Evolutionary conservation across 306 rosid genomes (phyloP), one percentile per base, ranked within the genome.

Genomic region (Cercis canadensis): DNA sequence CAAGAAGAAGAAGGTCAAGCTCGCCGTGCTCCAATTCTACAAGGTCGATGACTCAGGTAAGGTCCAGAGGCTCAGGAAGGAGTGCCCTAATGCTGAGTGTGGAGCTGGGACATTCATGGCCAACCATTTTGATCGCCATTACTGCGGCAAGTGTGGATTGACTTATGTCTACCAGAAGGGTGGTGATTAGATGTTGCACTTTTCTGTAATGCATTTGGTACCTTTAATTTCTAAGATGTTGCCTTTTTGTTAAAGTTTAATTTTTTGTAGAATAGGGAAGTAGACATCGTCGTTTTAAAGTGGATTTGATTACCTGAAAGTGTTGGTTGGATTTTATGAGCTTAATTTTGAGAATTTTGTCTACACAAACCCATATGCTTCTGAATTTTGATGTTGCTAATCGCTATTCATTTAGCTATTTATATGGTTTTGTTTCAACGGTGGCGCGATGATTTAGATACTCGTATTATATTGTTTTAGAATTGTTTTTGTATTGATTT

Each of bases 91-190:
- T 8, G 83, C 89, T 0, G 98, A 90, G 71, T 92, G 98, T 18
- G 98, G 98, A 0, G 96, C 98, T 0, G 98, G 98, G 0, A 92
- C 98, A 2, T 92, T 92, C 81, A 90, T 92, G 98, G 98, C 98
- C 0, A 92, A 88, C 66, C 96, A 92, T 69, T 88, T 88, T 17
- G 98, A 92, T 18, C 88, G 98, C 33, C 98, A 92, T 72, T 92
- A 90, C 83, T 92, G 98, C 46, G 98, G 98, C 15, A 92, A 92
- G 86, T 92, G 98, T 31, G 96, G 96, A 1, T 51, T 88, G 54
- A 92, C 98, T 74, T 92, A 92, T 71, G 96, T 92, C 6, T 90
- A 83, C 81, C 90, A 86, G 79, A 92, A 90, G 83, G 92, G 81
- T 50, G 92, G 91, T 15, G 88, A 87, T 81, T 90, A 72, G 76